Evolutionary conservation across 129 eudicot genomes (phyloP).

Genomic region (carrot (Daucus carota)): DH1_v3.0 NC_030382.2:52428001-52428500

Average conservation of each 20-base stretch:
- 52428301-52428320: background rate
- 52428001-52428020: background rate
- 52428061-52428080: background rate
- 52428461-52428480: slow-evolving; percentile 63
- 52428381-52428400: background rate
- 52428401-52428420: background rate
- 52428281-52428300: no score
- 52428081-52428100: background rate
- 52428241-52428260: no score
- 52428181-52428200: background rate
- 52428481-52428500: slow-evolving; percentile 51
- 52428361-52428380: background rate
- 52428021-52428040: background rate
- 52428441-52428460: slow-evolving; percentile 84
- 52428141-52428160: background rate
- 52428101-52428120: background rate
- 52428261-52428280: background rate
- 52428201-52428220: background rate
- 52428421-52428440: slow-evolving; percentile 93
- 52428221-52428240: no score
- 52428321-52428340: background rate
- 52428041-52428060: no score
- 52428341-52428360: background rate
- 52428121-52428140: background rate
- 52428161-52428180: no score